Base-by-base conservation (phyloP, 441 rosid species). In the Populus hybrid region DNA sequence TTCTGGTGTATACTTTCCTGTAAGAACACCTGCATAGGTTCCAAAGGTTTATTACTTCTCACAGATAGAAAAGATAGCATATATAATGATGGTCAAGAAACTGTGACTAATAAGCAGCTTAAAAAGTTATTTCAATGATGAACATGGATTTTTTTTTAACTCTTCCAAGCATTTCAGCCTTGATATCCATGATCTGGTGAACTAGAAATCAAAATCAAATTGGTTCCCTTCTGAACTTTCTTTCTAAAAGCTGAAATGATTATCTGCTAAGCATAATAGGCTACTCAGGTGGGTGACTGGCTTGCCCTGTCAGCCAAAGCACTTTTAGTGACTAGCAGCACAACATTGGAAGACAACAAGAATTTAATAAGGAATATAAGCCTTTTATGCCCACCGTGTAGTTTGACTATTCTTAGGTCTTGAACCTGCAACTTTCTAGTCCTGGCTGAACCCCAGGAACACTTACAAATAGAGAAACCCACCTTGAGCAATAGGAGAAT, bases 401-500 rank as follows among this genome's bases (percentile, higher is more conserved):
- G 59, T 16, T 53, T 16, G 61, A 53, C 61, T 1, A 1, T 28
- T 53, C 61, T 18, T 18, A 18, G 61, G 61, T 53, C 61, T 18
- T 16, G n/a, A 53, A 53, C 61, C 8, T 53, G 9, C 61, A 53
- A 53, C n/a, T 53, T 53, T 16, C n/a, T 53, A 53, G 61, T 53
- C 61, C n/a, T 53, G 61, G 61, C 61, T 18, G 61, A 16, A 18
- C 6, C 8, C n/a, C 61, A 20, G 20, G n/a, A 16, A 53, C n/a
- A 16, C 61, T 6, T 16, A 18, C 61, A 16, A 18, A 16, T 53
- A n/a, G 21, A 40, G 36, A 23, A 75, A 28, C 67, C 80, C 74
- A 95, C 99, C 99, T 87, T 94, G 99, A 77, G 97, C 99, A 61
- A 95, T 94, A 8, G 98, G 98, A 78, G 85, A 90, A 86, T 94